A percentile compares a stretch with the other conserved stretches of the same genome.
phyloP scores from a whole-genome alignment of 495 filamentous ascomycete species.

The Cairneyella variabilis region DNA sequence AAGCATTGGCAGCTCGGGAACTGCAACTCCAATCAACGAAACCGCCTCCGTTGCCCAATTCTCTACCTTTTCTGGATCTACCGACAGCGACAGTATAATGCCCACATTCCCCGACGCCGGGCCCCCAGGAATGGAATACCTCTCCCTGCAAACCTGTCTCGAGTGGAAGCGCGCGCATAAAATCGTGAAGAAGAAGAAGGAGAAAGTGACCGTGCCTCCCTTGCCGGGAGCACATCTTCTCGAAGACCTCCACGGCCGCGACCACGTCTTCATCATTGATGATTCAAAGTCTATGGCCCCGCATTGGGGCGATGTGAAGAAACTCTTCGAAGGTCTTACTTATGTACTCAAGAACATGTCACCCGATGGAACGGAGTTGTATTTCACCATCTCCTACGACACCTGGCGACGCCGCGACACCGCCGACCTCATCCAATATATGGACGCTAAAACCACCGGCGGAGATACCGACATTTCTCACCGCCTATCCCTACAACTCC shows the following conservation, averaged over 20 bases:
- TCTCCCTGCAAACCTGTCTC: conserved; percentile 19
- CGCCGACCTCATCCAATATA: conserved; percentile 9
- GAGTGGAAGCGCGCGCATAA: conserved; percentile 22
- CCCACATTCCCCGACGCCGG: background rate
- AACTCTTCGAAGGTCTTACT: conserved; percentile 11
- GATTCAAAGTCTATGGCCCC: conserved; percentile 8
- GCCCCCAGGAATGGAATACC: conserved; percentile 10
- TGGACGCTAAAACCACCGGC: conserved; percentile 10
- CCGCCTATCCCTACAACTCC: conserved; percentile 12
- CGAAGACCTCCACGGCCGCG: conserved; percentile 3
- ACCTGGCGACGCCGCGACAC: conserved; percentile 17
- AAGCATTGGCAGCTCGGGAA: background rate
- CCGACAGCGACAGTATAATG: background rate
- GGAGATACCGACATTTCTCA: conserved; percentile 13
- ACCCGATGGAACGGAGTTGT: conserved; percentile 15
- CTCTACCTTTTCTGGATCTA: background rate
- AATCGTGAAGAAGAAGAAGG: conserved; percentile 15
- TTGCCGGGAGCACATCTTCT: conserved; percentile 10
- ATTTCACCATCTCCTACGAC: conserved; percentile 15
- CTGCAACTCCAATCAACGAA: too few relatives aligned
- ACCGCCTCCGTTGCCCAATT: too few relatives aligned
- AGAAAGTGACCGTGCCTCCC: conserved; percentile 14
- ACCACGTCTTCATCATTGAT: conserved; percentile 22
- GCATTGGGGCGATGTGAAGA: conserved; percentile 13
- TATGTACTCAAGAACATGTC: conserved; percentile 16